These are phyloP conservation scores for Petasospora rhodanensis DNA, from an alignment of 1,139 yeast genomes.

Conservation along the genomic window DNA sequence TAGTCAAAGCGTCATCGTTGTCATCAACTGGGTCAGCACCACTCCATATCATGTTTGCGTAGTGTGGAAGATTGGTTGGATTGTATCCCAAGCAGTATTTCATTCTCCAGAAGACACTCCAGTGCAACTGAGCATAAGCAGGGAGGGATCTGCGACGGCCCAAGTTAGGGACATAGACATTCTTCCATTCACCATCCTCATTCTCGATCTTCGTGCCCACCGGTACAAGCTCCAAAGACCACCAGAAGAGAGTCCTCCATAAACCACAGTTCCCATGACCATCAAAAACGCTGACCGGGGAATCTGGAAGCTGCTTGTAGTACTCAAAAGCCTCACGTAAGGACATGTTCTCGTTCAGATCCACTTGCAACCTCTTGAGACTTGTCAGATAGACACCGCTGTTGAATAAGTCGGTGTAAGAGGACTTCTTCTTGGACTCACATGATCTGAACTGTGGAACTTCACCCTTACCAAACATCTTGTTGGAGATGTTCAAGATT, in stretches of 20 bases:
- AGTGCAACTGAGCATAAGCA: conserved; percentile 43
- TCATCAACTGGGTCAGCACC: conserved; percentile 22
- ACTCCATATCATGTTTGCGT: conserved; percentile 26
- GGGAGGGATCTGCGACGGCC: conserved; percentile 51
- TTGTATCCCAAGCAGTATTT: conserved; percentile 40
- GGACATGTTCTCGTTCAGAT: conserved; percentile 3
- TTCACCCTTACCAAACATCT: conserved; percentile 5
- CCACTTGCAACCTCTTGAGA: conserved; percentile 15
- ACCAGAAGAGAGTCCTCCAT: conserved; percentile 39
- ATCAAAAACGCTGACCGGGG: conserved; percentile 27
- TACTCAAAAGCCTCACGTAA: conserved; percentile 10
- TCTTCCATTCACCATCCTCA: conserved; percentile 42
- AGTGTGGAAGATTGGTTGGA: conserved; percentile 42
- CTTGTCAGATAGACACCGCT: conserved; percentile 16
- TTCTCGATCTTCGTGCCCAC: conserved; percentile 47
- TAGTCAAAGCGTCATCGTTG: conserved; percentile 10
- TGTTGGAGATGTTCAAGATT: conserved; percentile 15
- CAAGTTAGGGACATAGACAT: conserved; percentile 46
- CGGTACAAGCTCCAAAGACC: conserved; percentile 58
- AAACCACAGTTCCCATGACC: conserved; percentile 33
- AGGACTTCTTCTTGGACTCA: conserved; percentile 7
- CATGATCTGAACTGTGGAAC: conserved; percentile 21
- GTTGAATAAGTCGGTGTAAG: conserved; percentile 13
- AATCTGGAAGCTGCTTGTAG: conserved; percentile 15
- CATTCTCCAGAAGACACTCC: conserved; percentile 58